These are phyloP conservation scores for Phytophthora colocasiae DNA, from an alignment of 352 stramenopile species.

Conservation along the genomic window DNA sequence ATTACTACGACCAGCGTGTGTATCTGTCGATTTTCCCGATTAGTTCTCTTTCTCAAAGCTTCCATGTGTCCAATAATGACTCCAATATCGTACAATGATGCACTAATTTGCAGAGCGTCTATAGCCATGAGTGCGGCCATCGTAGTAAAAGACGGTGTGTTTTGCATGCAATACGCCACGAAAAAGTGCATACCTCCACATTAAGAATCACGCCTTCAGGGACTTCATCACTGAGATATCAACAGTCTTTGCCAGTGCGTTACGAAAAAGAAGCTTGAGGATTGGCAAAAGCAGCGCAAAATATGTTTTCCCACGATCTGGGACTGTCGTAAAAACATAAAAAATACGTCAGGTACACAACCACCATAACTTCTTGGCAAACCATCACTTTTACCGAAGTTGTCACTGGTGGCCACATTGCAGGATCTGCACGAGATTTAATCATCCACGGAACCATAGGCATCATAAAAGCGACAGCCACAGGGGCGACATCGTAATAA, in stretches of 20 bases:
- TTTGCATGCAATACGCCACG: conserved; percentile 49
- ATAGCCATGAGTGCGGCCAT: conserved; percentile 13
- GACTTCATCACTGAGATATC: conserved; percentile 22
- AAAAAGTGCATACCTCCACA: conserved; percentile 48
- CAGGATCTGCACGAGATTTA: conserved; percentile 7
- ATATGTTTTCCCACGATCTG: conserved; percentile 4
- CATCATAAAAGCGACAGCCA: conserved; percentile 12
- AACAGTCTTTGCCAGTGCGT: conserved; percentile 20
- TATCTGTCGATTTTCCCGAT: neutral
- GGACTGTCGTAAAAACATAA: conserved; percentile 29
- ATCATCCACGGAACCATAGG: conserved; percentile 10
- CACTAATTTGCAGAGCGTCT: conserved; percentile 17
- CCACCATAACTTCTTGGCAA: conserved; percentile 25
- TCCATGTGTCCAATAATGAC: conserved; percentile 7
- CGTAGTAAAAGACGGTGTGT: conserved; percentile 31
- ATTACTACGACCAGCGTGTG: too few relatives aligned
- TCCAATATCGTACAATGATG: conserved; percentile 24
- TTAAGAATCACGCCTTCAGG: conserved; percentile 44
- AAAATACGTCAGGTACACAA: conserved; percentile 41
- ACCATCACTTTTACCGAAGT: conserved; percentile 22
- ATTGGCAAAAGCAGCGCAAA: conserved; percentile 40
- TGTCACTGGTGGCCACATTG: conserved; percentile 1
- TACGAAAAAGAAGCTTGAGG: conserved; percentile 39
- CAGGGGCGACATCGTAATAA: conserved; percentile 20
- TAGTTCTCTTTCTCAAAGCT: neutral